A percentile compares a stretch with the other conserved stretches of the same genome.
These are phyloP conservation scores for Paecilomyces sp. DNA, from an alignment of 2,329 filamentous ascomycete species.

Conservation along the genomic window DNA sequence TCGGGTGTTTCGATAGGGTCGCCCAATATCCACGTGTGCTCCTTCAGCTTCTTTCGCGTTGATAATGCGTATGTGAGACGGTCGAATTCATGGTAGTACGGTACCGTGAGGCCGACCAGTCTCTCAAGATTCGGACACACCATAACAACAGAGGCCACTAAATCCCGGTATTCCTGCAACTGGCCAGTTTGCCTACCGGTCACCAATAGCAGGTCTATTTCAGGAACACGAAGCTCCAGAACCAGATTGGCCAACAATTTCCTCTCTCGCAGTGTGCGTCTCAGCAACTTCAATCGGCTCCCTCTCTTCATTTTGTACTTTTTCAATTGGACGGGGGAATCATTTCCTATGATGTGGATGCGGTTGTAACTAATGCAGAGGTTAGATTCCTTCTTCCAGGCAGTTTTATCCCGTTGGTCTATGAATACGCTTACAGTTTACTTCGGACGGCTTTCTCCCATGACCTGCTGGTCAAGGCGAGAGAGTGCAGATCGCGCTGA, in stretches of 20 bases:
- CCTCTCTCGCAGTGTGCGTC: constrained; percentile 48
- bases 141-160: constrained; percentile 52
- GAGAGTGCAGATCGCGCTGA: constrained; percentile 46
- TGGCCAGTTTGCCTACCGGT: constrained; percentile 33
- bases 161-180: constrained; percentile 44
- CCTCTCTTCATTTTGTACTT: constrained; percentile 44
- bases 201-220: constrained; percentile 36
- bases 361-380: constrained; percentile 37
- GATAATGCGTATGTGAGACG: constrained; percentile 50
- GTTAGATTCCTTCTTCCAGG: constrained; percentile 6
- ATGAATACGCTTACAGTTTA: constrained; percentile 39
- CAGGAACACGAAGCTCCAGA: constrained; percentile 46
- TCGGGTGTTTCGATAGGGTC: constrained; percentile 34
- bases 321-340: constrained; percentile 39
- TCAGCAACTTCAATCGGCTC: constrained; percentile 46
- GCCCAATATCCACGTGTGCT: constrained; percentile 51
- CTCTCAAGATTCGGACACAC: constrained; percentile 52
- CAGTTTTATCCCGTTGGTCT: neutral
- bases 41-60: constrained; percentile 46
- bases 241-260: constrained; percentile 46
- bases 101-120: constrained; percentile 46
- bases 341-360: constrained; percentile 42
- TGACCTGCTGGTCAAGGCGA: constrained; percentile 48
- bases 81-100: constrained; percentile 48
- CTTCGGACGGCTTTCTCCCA: constrained; percentile 49